Conservation (phyloP, 2,329 filamentous ascomycete genomes). For the Chaetomium olivaceum region DNA sequence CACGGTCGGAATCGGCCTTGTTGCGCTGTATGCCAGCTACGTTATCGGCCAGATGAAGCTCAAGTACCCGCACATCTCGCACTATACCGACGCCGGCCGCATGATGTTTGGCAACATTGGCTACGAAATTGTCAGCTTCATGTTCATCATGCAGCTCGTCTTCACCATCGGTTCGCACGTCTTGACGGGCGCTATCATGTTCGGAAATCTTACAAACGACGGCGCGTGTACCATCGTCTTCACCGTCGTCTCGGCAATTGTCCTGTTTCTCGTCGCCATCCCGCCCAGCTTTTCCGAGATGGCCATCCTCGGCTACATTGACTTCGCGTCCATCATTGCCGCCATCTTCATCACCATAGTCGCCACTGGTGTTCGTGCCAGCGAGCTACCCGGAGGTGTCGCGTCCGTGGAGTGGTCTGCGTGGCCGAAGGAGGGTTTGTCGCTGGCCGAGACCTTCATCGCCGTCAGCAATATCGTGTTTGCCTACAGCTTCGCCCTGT, state of each 20-base stretch:
- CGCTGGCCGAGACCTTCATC: slow-evolving; percentile 58
- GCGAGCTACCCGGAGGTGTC: slow-evolving; percentile 33
- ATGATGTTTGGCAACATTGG: slow-evolving; percentile 62
- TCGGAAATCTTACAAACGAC: slow-evolving; percentile 63
- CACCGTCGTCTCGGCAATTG: slow-evolving; percentile 48
- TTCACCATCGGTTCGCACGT: slow-evolving; percentile 74
- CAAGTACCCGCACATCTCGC: slow-evolving; percentile 57
- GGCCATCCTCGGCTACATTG: slow-evolving; percentile 52
- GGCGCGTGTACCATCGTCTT: slow-evolving; percentile 50
- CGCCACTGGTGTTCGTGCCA: slow-evolving; percentile 54
- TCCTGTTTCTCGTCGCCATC: slow-evolving; percentile 49
- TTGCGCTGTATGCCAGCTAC: slow-evolving; percentile 46
- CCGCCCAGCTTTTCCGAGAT: slow-evolving; percentile 52
- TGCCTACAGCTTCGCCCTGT: slow-evolving; percentile 61
- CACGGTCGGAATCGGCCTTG: slow-evolving; percentile 39
- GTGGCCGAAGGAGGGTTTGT: slow-evolving; percentile 48
- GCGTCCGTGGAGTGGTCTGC: slow-evolving; percentile 44
- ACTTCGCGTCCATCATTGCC: slow-evolving; percentile 62
- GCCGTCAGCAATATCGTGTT: slow-evolving; percentile 70
- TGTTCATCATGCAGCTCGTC: slow-evolving; percentile 63
- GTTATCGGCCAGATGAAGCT: slow-evolving; percentile 49
- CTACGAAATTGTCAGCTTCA: slow-evolving; percentile 62
- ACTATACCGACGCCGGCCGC: slow-evolving; percentile 67
- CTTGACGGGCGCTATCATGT: slow-evolving; percentile 68
- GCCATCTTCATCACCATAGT: slow-evolving; percentile 69